Evolutionary conservation across 192 early-diverging fungal genomes (phyloP).

Genomic region (Backusella morwellensis): DNA sequence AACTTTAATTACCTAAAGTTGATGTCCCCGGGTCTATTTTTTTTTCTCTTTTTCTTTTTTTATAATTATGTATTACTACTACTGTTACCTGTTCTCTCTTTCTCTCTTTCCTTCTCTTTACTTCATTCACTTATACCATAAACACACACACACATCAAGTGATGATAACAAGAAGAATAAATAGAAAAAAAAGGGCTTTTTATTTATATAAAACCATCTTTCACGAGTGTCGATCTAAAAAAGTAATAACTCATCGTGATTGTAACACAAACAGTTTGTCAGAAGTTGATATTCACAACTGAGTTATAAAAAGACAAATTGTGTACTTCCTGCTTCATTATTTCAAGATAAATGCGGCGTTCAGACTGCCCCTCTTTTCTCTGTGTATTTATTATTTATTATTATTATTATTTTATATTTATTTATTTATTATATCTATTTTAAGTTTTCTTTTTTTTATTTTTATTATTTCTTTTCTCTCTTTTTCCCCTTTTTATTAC

Average conservation of each 20-base stretch:
- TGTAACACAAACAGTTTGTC: not conserved
- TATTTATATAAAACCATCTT: not conserved
- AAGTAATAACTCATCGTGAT: conserved; percentile 4
- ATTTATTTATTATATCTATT: conserved; percentile 5
- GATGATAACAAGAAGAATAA: not conserved
- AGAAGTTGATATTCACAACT: not conserved
- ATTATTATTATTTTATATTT: conserved; percentile 5
- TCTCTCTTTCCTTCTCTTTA: too few species aligned
- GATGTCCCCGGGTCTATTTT: not conserved
- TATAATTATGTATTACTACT: too few species aligned
- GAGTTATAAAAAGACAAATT: conserved; percentile 8
- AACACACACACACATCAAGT: not conserved
- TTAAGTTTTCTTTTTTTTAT: not conserved
- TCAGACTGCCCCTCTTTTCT: not conserved
- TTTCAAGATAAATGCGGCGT: conserved; percentile 5
- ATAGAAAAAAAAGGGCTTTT: not conserved
- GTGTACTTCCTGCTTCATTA: conserved; percentile 1
- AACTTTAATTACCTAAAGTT: not conserved
- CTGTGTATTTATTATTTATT: not conserved
- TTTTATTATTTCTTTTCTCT: not conserved
- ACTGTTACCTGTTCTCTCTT: too few species aligned
- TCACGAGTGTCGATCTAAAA: not conserved
- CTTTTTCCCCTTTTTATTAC: not conserved
- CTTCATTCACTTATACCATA: too few species aligned
- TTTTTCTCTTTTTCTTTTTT: too few species aligned